Percentiles rank a stretch among this genome's conserved stretches.
phyloP scores from a whole-genome alignment of 176 grass and related monocot species.

The Oryza nivara region DNA sequence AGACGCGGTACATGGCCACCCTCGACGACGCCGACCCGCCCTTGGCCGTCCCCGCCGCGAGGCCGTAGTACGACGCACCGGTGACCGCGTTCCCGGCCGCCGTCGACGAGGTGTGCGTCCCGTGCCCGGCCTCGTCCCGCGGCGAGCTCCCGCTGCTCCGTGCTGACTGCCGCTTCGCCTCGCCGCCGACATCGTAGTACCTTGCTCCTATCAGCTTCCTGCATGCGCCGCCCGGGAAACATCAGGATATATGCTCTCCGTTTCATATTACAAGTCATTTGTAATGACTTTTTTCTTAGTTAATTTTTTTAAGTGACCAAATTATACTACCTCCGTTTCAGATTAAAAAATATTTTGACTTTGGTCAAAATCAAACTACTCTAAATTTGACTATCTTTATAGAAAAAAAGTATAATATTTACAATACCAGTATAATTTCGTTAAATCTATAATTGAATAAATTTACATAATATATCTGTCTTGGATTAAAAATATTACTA shows the following conservation, averaged over 20 bases:
- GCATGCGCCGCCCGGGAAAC: neutral
- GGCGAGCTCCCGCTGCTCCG: constrained; percentile 25
- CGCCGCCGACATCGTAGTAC: constrained; percentile 53
- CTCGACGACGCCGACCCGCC: constrained; percentile 65
- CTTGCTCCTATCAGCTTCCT: constrained; percentile 94
- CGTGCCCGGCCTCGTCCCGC: constrained; percentile 67
- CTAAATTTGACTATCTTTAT: no score
- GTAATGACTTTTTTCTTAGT: no score
- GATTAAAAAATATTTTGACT: no score
- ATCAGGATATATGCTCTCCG: neutral
- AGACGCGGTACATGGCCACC: constrained; percentile 77
- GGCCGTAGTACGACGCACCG: constrained; percentile 74
- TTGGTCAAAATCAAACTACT: no score
- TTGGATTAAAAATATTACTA: no score
- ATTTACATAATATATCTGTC: no score
- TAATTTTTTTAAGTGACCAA: no score
- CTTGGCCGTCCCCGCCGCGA: constrained; percentile 65
- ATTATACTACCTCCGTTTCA: no score
- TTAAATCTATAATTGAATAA: no score
- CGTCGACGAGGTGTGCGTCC: constrained; percentile 87
- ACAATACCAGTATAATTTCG: no score
- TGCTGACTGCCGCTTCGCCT: neutral
- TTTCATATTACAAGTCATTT: no score
- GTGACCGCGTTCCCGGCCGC: constrained; percentile 61
- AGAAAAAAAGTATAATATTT: no score